Evolutionary conservation across 768 basidiomycete species (phyloP).

Genomic region (Lentinula aciculospora): DNA sequence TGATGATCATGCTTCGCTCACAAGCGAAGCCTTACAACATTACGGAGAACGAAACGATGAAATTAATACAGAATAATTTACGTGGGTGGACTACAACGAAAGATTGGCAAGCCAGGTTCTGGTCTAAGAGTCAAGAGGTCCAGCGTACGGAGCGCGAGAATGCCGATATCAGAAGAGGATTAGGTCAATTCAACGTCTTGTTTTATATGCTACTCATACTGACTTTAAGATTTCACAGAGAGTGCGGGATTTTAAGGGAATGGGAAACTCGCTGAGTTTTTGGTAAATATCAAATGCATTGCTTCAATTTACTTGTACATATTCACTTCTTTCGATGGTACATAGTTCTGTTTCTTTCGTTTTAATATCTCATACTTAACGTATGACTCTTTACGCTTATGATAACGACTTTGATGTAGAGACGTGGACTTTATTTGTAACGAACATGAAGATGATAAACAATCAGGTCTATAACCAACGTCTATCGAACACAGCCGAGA

Average conservation of each 20-base stretch:
- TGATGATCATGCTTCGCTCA: constrained; percentile 50
- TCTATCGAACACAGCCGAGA: not conserved
- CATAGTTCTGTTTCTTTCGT: too few relatives aligned
- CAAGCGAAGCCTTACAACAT: constrained; percentile 49
- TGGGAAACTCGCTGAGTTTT: constrained; percentile 3
- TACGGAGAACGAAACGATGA: constrained; percentile 37
- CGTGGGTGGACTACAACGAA: constrained; percentile 17
- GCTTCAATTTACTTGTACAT: too few relatives aligned
- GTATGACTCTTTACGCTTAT: not conserved
- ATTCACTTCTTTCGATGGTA: too few relatives aligned
- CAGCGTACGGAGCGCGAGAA: constrained; percentile 53
- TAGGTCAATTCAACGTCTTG: constrained; percentile 21
- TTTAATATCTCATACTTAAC: not conserved
- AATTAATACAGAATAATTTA: constrained; percentile 44
- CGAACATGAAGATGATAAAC: constrained; percentile 9
- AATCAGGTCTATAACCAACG: not conserved
- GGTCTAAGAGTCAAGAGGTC: constrained; percentile 54
- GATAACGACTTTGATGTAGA: not conserved
- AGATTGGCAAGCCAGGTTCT: constrained; percentile 45
- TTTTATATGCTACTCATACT: not conserved
- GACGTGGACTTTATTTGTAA: not conserved
- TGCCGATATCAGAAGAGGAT: constrained; percentile 61
- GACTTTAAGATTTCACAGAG: constrained; percentile 16
- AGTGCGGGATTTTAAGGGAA: constrained; percentile 54
- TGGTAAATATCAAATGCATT: not conserved